Base-by-base conservation (phyloP, 2,329 filamentous ascomycete genomes). In the Ceratocystis papillata region DNA sequence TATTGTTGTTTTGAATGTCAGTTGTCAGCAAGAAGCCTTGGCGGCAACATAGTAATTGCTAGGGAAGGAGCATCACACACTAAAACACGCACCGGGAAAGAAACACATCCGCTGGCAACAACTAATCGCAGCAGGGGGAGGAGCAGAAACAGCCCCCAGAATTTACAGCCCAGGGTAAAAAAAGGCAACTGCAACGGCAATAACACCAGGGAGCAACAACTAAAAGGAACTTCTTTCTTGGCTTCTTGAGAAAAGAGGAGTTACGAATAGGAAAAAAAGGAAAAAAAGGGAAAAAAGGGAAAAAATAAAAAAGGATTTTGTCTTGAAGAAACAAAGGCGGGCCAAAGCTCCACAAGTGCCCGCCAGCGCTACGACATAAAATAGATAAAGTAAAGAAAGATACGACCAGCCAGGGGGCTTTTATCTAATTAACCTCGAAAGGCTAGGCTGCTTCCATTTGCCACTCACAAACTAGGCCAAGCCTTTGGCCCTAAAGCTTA, bases 401-500 rank as follows among this genome's bases (percentile, higher is more conserved):
- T 4, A 28, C 5, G 33, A 3, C 33, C 1, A 37, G 33, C 33
- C n/a, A 53, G 48, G 48, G 45, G 5, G 20, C 10, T 53, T 41
- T 28, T 53, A 28, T 53, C 48, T 53, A 41, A 15, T 53, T 53
- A 28, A 53, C 37, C 37, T 41, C 37, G 37, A 41, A 12, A 1
- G 48, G 48, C 48, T 28, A 25, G 20, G 22, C 48, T 28, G 8
- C 48, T 28, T 25, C 48, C 37, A 41, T 41, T 41, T 22, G 46
- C 20, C 12, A 12, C 22, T 53, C 20, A 53, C 8, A 28, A 10
- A 1, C 8, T 20, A 53, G 48, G 48, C 48, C 22, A 28, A 53
- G 48, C n/a, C 48, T 25, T 53, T 53, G 48, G 48, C 48, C 12
- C 30, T n/a, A 59, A 59, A 59, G 55, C 55, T 59, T 59, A 59